Conservation (phyloP, 2,329 filamentous ascomycete species). For the Penicillium decumbens region DNA sequence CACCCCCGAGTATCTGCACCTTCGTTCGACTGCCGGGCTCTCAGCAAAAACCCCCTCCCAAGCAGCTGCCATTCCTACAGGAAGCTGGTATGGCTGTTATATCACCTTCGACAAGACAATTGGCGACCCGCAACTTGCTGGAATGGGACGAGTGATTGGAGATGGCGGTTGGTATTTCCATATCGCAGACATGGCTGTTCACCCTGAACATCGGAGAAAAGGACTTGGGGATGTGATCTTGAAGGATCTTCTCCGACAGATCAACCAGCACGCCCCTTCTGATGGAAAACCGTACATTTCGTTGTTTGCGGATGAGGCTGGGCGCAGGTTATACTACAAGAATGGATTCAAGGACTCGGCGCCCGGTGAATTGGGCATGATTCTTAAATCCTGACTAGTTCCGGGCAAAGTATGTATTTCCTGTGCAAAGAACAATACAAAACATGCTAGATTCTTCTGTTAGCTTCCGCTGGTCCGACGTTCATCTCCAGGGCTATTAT, state of each 20-base stretch:
- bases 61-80: slow-evolving; percentile 32
- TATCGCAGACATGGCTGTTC: slow-evolving; percentile 50
- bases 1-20: slow-evolving; percentile 35
- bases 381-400: slow-evolving; percentile 14
- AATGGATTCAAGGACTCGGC: slow-evolving; percentile 46
- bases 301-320: slow-evolving; percentile 46
- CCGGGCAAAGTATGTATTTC: too few species aligned
- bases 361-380: slow-evolving; percentile 39
- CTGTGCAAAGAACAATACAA: too few species aligned
- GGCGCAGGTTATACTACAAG: slow-evolving; percentile 43
- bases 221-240: slow-evolving; percentile 48
- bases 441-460: too few species aligned
- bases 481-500: too few species aligned
- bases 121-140: slow-evolving; percentile 29
- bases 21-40: slow-evolving; percentile 38
- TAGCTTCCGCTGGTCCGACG: too few species aligned
- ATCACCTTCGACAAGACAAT: slow-evolving; percentile 26
- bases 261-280: slow-evolving; percentile 39
- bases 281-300: slow-evolving; percentile 40
- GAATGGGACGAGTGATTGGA: slow-evolving; percentile 50
- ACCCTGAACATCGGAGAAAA: slow-evolving; percentile 47
- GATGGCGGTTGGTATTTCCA: slow-evolving; percentile 52
- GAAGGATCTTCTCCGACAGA: slow-evolving; percentile 37
- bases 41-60: slow-evolving; percentile 38
- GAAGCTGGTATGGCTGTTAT: slow-evolving; percentile 46